These are phyloP conservation scores for Aspergillus ochraceus DNA, from an alignment of 2,329 filamentous ascomycete genomes.

Conservation along the genomic window DNA sequence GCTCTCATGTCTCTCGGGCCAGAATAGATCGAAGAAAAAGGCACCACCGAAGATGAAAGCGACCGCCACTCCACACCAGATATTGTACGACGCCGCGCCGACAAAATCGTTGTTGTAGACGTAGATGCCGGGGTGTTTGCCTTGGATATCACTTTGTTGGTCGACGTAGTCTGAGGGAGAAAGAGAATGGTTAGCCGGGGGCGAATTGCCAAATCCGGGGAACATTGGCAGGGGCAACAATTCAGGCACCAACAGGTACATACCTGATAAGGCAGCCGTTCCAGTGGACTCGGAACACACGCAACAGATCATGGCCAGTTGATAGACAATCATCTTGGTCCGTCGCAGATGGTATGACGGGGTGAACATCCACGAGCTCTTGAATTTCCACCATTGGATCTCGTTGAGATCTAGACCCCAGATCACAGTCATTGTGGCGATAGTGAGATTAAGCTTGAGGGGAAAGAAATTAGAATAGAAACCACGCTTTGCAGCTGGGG, in stretches of 20 bases:
- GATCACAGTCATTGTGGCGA: conserved; percentile 48
- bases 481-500: not conserved
- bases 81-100: conserved; percentile 58
- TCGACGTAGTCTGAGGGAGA: conserved; percentile 52
- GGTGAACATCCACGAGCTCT: conserved; percentile 59
- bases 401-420: conserved; percentile 59
- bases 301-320: conserved; percentile 59
- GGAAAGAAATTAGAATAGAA: not conserved
- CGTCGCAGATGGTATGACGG: conserved; percentile 55
- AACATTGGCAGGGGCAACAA: not conserved
- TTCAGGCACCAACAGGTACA: conserved; percentile 7
- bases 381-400: conserved; percentile 61
- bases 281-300: conserved; percentile 59
- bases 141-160: conserved; percentile 51
- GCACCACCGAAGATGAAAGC: conserved; percentile 59
- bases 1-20: conserved; percentile 56
- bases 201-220: not conserved
- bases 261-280: conserved; percentile 56
- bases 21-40: conserved; percentile 64
- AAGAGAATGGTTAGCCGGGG: not conserved
- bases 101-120: conserved; percentile 59
- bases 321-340: conserved; percentile 62
- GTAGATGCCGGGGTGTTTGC: conserved; percentile 38
- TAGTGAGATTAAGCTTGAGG: not conserved
- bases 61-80: conserved; percentile 58